These are phyloP conservation scores for Lophiotrema nucula DNA, from an alignment of 495 filamentous ascomycete species.

Conservation along the genomic window DNA sequence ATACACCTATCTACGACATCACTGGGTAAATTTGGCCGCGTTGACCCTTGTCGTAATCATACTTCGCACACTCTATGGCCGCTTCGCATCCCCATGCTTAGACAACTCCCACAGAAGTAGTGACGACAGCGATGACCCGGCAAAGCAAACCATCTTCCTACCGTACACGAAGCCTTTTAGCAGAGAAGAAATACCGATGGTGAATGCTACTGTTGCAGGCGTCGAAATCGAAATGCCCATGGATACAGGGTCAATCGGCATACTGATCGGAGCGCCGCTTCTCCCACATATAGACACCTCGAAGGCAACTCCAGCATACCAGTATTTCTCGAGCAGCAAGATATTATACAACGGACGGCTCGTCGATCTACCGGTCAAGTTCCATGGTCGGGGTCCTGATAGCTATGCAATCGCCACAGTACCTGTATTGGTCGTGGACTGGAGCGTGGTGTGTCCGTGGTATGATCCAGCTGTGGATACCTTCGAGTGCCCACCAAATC, in stretches of 20 bases:
- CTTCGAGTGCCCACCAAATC: slow-evolving; percentile 12
- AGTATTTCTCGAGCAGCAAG: slow-evolving; percentile 21
- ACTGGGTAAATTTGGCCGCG: too few relatives aligned
- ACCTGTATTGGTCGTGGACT: slow-evolving; percentile 23
- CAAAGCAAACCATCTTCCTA: slow-evolving; percentile 24
- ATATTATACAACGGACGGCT: slow-evolving; percentile 19
- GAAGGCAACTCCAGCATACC: slow-evolving; percentile 5
- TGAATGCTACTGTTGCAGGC: slow-evolving; percentile 10
- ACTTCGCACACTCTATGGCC: too few relatives aligned
- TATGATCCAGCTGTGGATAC: slow-evolving; percentile 17
- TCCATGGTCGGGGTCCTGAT: slow-evolving; percentile 7
- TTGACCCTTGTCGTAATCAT: too few relatives aligned
- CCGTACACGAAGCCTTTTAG: slow-evolving; percentile 12
- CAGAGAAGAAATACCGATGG: neutral
- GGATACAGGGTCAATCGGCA: slow-evolving; percentile 25
- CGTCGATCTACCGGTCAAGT: slow-evolving; percentile 15
- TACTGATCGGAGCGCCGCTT: slow-evolving; percentile 22
- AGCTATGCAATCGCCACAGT: slow-evolving; percentile 10
- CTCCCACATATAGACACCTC: slow-evolving; percentile 7
- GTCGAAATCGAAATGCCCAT: slow-evolving; percentile 19
- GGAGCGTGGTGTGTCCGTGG: slow-evolving; percentile 19
- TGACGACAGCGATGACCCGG: too few relatives aligned
- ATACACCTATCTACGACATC: too few relatives aligned
- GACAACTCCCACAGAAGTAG: too few relatives aligned
- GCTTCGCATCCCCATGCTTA: too few relatives aligned